Evolutionary conservation across 768 basidiomycete genomes (phyloP), one percentile per base, ranked within the genome.

Genomic region (Clavaria fumosa): DNA sequence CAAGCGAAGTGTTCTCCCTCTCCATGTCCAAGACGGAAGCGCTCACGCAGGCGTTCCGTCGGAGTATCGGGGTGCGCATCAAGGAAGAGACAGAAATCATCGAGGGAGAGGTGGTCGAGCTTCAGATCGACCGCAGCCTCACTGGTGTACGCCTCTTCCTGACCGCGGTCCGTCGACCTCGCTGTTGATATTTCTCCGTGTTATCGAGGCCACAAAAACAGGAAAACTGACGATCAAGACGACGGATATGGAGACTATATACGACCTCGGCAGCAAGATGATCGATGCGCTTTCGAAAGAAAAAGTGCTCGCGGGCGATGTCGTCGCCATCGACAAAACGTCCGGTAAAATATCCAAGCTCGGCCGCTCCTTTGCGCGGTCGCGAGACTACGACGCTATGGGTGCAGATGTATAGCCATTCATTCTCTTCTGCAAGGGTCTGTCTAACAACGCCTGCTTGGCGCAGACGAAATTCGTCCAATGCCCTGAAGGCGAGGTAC

Each of bases 11-110:
- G 42, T 97, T 93, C 64, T 96, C 91, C 31, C 68, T 95, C 23
- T 88, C 90, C 50, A 95, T 97, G 86, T 90, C 84, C 20, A 97
- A 96, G 61, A 99, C 95, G 2, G 95, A 99, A 54, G 90, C 90
- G 15, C 70, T 99, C 43, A 97, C 91, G 0, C 93, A 97, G 54
- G 89, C 91, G 0, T 86, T 99, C 60, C 69, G 93, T 48, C 67
- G 93, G 49, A 89, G 88, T 51, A 99, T 99, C 51, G 95, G 93
- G 12, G 90, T 99, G 1, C 69, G 93, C 32, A 96, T 99, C 52
- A 93, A 86, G 55, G 95, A 97, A 54, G 93, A 97, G 62, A 84
- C 84, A 2, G 95, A 99, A 52, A 70, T 99, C 35, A 90, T 97
- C 45, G 90, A 95, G 53, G 95, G 95, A 37, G 93, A 99, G 56